Evolutionary conservation across 177 flowering plant species (phyloP), one percentile per base, ranked within the genome.

Genomic region (Vitis hybrid): DNA sequence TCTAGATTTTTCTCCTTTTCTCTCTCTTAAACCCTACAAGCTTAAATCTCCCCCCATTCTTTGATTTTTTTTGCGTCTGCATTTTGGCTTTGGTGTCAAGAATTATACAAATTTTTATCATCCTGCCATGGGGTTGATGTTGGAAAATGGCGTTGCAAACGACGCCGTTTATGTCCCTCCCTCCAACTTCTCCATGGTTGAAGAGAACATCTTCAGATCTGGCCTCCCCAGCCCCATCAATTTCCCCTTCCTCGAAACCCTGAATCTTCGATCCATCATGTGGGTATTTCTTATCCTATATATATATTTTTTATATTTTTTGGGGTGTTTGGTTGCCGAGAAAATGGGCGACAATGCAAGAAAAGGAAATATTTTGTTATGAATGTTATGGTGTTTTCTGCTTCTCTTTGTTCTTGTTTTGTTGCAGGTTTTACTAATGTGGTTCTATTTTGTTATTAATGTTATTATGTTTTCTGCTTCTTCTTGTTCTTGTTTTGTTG

Each of bases 241-340:
- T 78, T 89, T 92, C 60, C 15, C 71, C 21, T 92, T 85, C 69
- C 81, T 92, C 11, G 72, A 80, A 73, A 75, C 89, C 76, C 87
- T 91, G 15, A 82, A 87, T 51, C 94, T 92, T 49, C 85, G 85
- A 56, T 88, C 96, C 67, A 83, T 92, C 80, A 78, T 92, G 97
- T 92, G 17, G 73, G 81, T 62, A 45, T 9, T 67, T 10, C n/a
- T 51, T 55, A 34, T 34, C 6, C 6, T 21, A 21, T 21, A 21
- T 21, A 21, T 21, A 21, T 21, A 1, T 21, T 1, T 21, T 21
- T 21, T 21, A 21, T 21, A 21, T 19, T 60, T 65, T 48, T 61
- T 48, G n/a, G 9, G 5, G 2, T 45, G 54, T 61, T 21, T 67
- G 61, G 65, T 6, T 15, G 69, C 52, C 23, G 50, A 60, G 55